Evolutionary conservation across 129 eudicot genomes (phyloP).

Genomic region (Flaveria robusta): DNA sequence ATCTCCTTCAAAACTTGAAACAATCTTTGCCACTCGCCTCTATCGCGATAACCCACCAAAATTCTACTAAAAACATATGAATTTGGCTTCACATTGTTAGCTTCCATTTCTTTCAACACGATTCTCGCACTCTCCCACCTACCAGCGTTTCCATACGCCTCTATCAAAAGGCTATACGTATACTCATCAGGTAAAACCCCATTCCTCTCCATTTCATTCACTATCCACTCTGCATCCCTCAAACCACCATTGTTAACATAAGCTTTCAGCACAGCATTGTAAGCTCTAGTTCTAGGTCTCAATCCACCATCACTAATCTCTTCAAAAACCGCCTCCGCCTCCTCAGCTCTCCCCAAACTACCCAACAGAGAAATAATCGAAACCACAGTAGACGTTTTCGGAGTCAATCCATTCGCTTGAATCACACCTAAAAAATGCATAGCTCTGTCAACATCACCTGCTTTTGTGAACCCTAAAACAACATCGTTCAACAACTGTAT

Average conservation of each 20-base stretch:
- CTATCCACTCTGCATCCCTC: slow-evolving; percentile 83
- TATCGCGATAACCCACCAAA: slow-evolving; percentile 72
- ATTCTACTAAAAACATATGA: slow-evolving; percentile 76
- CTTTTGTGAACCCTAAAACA: slow-evolving; percentile 64
- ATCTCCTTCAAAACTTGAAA: slow-evolving; percentile 95
- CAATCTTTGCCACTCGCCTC: slow-evolving; percentile 93
- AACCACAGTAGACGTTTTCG: slow-evolving; percentile 66
- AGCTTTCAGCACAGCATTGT: slow-evolving; percentile 83
- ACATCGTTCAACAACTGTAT: slow-evolving; percentile 75
- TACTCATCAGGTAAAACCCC: slow-evolving; percentile 81
- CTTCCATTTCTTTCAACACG: slow-evolving; percentile 94
- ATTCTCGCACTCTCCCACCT: slow-evolving; percentile 98
- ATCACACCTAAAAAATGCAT: slow-evolving; percentile 60
- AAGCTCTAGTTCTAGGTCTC: slow-evolving; percentile 87
- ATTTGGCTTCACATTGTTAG: slow-evolving; percentile 62
- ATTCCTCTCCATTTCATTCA: slow-evolving; percentile 80
- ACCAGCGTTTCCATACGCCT: slow-evolving; percentile 89
- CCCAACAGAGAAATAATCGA: slow-evolving; percentile 71
- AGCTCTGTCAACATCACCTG: slow-evolving; percentile 71
- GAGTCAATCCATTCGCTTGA: slow-evolving; percentile 85
- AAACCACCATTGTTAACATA: slow-evolving; percentile 67
- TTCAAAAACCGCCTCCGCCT: slow-evolving; percentile 91
- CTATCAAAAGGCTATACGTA: slow-evolving; percentile 79
- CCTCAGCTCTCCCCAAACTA: slow-evolving; percentile 72
- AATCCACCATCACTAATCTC: slow-evolving; percentile 87